Conservation (phyloP, 176 grass and related monocot genomes). For the Eremochloa ophiuroides region DNA sequence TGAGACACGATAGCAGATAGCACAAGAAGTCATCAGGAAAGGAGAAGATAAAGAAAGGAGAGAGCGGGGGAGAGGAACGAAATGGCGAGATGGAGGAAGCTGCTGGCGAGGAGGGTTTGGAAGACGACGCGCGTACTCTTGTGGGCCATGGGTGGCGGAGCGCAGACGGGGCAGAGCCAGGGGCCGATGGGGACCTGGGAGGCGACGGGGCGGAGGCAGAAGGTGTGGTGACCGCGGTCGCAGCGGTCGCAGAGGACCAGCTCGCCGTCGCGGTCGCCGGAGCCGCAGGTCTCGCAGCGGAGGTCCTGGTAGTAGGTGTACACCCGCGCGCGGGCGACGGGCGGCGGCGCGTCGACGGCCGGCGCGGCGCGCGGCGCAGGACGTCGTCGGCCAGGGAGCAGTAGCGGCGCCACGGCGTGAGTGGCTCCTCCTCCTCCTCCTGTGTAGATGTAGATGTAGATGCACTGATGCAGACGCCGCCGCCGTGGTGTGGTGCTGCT, state of each 20-base stretch:
- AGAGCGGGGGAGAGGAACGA: no score
- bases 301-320: slow-evolving; percentile 15
- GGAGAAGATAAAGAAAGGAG: not conserved
- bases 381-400: slow-evolving; percentile 63
- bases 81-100: no score
- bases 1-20: not conserved
- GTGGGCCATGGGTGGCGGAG: slow-evolving; percentile 12
- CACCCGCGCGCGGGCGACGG: not conserved
- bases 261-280: slow-evolving; percentile 67
- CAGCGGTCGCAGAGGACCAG: slow-evolving; percentile 79
- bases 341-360: slow-evolving; percentile 26
- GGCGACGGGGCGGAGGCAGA: slow-evolving; percentile 73
- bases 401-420: slow-evolving; percentile 34
- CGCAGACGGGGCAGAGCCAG: slow-evolving; percentile 78
- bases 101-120: no score
- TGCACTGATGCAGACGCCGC: no score
- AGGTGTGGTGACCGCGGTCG: slow-evolving; percentile 67
- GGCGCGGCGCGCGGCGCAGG: slow-evolving; percentile 42
- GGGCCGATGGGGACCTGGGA: slow-evolving; percentile 58
- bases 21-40: not conserved
- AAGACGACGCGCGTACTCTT: slow-evolving; percentile 39
- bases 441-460: no score
- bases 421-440: slow-evolving; percentile 26
- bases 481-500: no score
- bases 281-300: slow-evolving; percentile 60